These are phyloP conservation scores for Talaromyces sp. DNA, from an alignment of 2,329 filamentous ascomycete genomes.

Conservation along the genomic window DNA sequence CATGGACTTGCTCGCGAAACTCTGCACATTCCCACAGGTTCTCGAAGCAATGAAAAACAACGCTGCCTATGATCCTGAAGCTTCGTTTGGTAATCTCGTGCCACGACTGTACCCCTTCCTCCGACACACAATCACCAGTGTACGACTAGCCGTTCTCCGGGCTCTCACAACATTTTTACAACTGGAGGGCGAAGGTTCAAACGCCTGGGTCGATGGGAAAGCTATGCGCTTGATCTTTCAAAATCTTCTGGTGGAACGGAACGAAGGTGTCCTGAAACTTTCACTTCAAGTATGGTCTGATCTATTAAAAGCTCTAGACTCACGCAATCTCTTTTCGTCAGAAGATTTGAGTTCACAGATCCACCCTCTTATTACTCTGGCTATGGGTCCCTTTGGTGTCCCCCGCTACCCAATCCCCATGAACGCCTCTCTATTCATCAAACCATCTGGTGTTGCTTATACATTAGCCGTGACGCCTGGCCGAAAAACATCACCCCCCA, in stretches of 20 bases:
- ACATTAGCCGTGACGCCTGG: constrained; percentile 39
- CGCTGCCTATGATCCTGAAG: constrained; percentile 73
- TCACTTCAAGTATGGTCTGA: constrained; percentile 86
- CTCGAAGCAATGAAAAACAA: constrained; percentile 90
- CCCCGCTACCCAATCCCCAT: constrained; percentile 87
- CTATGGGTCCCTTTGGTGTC: constrained; percentile 87
- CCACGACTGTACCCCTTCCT: constrained; percentile 94
- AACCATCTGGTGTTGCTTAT: constrained; percentile 85
- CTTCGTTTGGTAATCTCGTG: constrained; percentile 87
- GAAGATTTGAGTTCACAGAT: constrained; percentile 68
- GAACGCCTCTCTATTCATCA: constrained; percentile 83
- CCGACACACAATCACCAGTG: constrained; percentile 92
- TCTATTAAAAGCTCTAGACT: constrained; percentile 63
- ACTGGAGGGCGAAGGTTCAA: constrained; percentile 71
- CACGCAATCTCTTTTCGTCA: constrained; percentile 58
- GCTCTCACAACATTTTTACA: constrained; percentile 89
- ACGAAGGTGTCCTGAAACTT: constrained; percentile 72
- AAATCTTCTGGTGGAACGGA: constrained; percentile 89
- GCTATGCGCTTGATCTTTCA: constrained; percentile 87
- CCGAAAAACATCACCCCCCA: constrained; percentile 36
- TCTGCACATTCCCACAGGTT: constrained; percentile 91
- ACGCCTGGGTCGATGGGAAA: constrained; percentile 88
- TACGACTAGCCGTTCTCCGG: constrained; percentile 86
- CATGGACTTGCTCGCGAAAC: constrained; percentile 93
- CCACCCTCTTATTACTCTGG: constrained; percentile 74